These are phyloP conservation scores for Borovskyia barvae DNA, from an alignment of 208 protist species.

Conservation along the genomic window DNA sequence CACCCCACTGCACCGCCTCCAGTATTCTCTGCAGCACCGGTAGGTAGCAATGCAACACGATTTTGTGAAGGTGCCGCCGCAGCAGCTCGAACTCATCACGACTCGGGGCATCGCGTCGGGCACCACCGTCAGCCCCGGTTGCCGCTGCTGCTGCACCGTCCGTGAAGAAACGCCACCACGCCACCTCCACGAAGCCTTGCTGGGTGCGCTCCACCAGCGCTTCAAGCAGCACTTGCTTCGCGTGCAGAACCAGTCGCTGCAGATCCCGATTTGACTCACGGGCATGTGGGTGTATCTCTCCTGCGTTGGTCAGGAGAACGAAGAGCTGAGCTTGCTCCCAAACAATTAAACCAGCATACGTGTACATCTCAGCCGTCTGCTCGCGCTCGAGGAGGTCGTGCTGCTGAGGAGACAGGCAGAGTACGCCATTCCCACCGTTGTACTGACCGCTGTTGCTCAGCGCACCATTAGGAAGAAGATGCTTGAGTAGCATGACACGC, in stretches of 20 bases:
- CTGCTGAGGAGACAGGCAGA: conserved; percentile 24
- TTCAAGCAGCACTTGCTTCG: conserved; percentile 50
- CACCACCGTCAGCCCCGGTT: background rate
- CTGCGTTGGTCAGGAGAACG: conserved; percentile 45
- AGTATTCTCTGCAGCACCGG: conserved; percentile 33
- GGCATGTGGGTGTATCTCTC: conserved; percentile 8
- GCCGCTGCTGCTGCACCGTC: background rate
- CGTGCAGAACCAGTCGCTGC: conserved; percentile 32
- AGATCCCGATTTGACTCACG: conserved; percentile 39
- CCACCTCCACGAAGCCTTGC: conserved; percentile 56
- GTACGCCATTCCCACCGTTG: conserved; percentile 16
- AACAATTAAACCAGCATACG: conserved; percentile 62
- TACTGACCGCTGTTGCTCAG: conserved; percentile 17
- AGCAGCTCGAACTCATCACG: conserved; percentile 54
- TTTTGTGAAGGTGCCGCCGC: conserved; percentile 23
- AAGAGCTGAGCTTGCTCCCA: conserved; percentile 68
- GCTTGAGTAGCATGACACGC: conserved; percentile 52
- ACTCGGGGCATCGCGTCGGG: conserved; percentile 26
- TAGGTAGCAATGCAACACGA: conserved; percentile 35
- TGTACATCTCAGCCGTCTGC: conserved; percentile 38
- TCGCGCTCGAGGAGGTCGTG: conserved; percentile 22
- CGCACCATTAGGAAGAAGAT: conserved; percentile 20
- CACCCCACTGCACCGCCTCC: conserved; percentile 26
- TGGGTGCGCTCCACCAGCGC: conserved; percentile 74
- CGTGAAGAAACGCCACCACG: conserved; percentile 46